phyloP scores from a whole-genome alignment of 179 eudicot genomes.

The Spergularia azorica region DNA sequence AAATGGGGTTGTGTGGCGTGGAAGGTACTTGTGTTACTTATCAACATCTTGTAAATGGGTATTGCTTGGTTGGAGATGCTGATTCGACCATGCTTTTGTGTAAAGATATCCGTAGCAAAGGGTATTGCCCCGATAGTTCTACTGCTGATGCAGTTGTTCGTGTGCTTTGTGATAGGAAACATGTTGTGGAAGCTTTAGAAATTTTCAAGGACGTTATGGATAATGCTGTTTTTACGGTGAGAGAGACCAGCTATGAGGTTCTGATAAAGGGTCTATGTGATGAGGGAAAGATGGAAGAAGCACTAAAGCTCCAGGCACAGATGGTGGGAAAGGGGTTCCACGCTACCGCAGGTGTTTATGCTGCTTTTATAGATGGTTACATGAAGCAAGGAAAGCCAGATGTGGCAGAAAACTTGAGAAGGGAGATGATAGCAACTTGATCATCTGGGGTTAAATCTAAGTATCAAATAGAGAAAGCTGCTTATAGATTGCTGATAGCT shows the following conservation, averaged over 20 bases:
- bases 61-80: slow-evolving; percentile 61
- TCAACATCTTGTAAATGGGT: slow-evolving; percentile 72
- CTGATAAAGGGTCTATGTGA: slow-evolving; percentile 71
- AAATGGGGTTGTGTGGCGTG: slow-evolving; percentile 61
- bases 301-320: slow-evolving; percentile 64
- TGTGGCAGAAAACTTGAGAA: slow-evolving; percentile 53
- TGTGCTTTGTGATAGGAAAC: slow-evolving; percentile 43
- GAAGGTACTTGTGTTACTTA: slow-evolving; percentile 58
- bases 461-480: too few species aligned
- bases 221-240: slow-evolving; percentile 43
- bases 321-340: slow-evolving; percentile 76
- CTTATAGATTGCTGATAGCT: too few species aligned
- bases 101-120: slow-evolving; percentile 64
- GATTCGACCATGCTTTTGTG: slow-evolving; percentile 54
- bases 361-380: slow-evolving; percentile 62
- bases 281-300: slow-evolving; percentile 63
- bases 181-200: slow-evolving; percentile 50
- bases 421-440: slow-evolving; percentile 48
- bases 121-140: slow-evolving; percentile 43
- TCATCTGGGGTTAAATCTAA: too few species aligned
- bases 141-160: slow-evolving; percentile 54
- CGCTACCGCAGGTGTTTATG: slow-evolving; percentile 53
- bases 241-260: slow-evolving; percentile 46
- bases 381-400: slow-evolving; percentile 43
- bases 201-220: slow-evolving; percentile 41